Evolutionary conservation across 1,284 basidiomycete species (phyloP).

Genomic region (Salmacisia buchloeana): DNA sequence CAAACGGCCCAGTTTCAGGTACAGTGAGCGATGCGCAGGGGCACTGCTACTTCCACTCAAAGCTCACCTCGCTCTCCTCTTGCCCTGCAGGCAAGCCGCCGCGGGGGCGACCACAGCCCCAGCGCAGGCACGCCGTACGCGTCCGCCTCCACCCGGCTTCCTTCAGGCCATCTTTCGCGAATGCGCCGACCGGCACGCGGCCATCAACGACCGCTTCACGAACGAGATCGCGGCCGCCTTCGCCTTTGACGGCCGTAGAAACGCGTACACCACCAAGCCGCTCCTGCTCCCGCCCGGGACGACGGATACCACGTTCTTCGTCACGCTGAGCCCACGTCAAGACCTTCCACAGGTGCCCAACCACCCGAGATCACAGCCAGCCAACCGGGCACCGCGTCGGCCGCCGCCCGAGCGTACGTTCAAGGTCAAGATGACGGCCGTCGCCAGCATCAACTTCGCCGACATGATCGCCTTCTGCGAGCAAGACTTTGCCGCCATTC

Average conservation of each 20-base stretch:
- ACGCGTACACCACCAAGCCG: slow-evolving; percentile 16
- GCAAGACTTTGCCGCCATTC: slow-evolving; percentile 21
- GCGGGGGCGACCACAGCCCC: background rate
- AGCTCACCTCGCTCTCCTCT: too few species aligned
- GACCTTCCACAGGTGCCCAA: slow-evolving; percentile 15
- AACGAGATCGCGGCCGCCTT: slow-evolving; percentile 14
- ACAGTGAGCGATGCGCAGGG: background rate
- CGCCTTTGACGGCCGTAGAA: slow-evolving; percentile 25
- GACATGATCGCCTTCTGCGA: slow-evolving; percentile 20
- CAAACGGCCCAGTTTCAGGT: background rate
- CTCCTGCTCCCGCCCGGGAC: slow-evolving; percentile 7
- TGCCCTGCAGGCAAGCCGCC: background rate
- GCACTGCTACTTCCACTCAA: background rate
- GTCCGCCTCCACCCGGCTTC: background rate
- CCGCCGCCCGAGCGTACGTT: slow-evolving; percentile 14
- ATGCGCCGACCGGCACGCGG: slow-evolving; percentile 10
- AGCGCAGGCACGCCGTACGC: background rate
- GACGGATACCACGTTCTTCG: slow-evolving; percentile 14
- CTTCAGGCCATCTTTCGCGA: background rate
- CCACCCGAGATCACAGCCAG: slow-evolving; percentile 10
- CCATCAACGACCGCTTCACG: slow-evolving; percentile 18
- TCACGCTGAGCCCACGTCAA: slow-evolving; percentile 15
- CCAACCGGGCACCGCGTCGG: background rate
- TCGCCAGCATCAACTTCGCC: slow-evolving; percentile 20
- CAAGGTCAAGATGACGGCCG: slow-evolving; percentile 20